These are phyloP conservation scores for Fusarium mundagurra DNA, from an alignment of 2,329 filamentous ascomycete genomes.

Conservation along the genomic window DNA sequence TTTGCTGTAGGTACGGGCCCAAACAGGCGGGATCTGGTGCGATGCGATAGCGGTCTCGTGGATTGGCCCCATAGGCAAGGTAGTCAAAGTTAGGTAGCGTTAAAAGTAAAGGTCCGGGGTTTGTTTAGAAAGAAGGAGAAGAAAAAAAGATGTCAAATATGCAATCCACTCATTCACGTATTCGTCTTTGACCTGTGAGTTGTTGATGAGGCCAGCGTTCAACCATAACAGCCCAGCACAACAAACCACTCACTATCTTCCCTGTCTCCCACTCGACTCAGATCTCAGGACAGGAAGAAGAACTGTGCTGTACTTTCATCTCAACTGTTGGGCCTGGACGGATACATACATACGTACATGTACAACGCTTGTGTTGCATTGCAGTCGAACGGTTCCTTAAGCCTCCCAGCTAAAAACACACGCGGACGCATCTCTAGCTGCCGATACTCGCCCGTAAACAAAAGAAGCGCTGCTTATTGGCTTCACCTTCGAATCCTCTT, in stretches of 20 bases:
- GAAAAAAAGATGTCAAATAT: neutral
- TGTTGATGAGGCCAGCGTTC: slow-evolving; percentile 9
- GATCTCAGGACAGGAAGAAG: neutral
- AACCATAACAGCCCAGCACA: neutral
- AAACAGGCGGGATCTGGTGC: slow-evolving; percentile 43
- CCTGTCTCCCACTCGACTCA: neutral
- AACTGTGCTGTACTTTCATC: neutral
- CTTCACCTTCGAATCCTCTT: neutral
- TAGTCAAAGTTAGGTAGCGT: neutral
- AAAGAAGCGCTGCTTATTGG: slow-evolving; percentile 10
- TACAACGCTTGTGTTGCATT: slow-evolving; percentile 33
- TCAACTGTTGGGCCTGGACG: slow-evolving; percentile 11
- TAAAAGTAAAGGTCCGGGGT: neutral
- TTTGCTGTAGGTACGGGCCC: slow-evolving; percentile 41
- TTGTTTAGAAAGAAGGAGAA: neutral
- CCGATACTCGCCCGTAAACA: slow-evolving; percentile 19
- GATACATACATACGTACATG: neutral
- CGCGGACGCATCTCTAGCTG: slow-evolving; percentile 35
- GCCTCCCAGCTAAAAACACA: slow-evolving; percentile 20
- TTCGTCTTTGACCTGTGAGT: slow-evolving; percentile 16
- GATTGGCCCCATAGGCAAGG: slow-evolving; percentile 4
- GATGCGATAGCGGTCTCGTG: slow-evolving; percentile 34
- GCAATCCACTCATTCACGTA: slow-evolving; percentile 23
- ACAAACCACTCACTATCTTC: neutral
- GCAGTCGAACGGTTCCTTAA: slow-evolving; percentile 29